These are phyloP conservation scores for Aleurites moluccanus DNA, from an alignment of 441 rosid genomes.

Conservation along the genomic window DNA sequence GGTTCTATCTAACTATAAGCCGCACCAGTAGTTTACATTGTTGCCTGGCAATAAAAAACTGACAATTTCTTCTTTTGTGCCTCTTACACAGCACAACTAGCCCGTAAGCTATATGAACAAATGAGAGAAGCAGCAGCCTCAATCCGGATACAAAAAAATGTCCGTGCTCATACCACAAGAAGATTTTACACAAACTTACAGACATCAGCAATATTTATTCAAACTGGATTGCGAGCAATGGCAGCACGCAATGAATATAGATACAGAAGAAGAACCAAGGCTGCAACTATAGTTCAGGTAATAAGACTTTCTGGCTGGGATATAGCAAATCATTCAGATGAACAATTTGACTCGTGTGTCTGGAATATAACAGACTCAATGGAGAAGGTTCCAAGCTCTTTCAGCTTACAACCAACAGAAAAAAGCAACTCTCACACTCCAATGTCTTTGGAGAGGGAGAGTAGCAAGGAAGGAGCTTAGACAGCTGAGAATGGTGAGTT, in stretches of 20 bases:
- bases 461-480: slow-evolving; percentile 67
- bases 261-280: slow-evolving; percentile 58
- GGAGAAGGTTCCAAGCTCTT: slow-evolving; percentile 52
- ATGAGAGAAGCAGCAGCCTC: slow-evolving; percentile 63
- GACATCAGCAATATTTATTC: slow-evolving; percentile 44
- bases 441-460: slow-evolving; percentile 65
- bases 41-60: slow-evolving; percentile 1
- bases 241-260: slow-evolving; percentile 52
- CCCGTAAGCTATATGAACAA: slow-evolving; percentile 54
- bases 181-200: slow-evolving; percentile 37
- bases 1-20: background rate
- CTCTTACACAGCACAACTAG: slow-evolving; percentile 47
- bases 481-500: slow-evolving; percentile 59
- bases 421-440: slow-evolving; percentile 53
- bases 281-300: slow-evolving; percentile 64
- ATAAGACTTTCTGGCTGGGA: background rate
- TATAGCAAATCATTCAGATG: background rate
- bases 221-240: slow-evolving; percentile 59
- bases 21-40: background rate
- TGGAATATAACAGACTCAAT: slow-evolving; percentile 41
- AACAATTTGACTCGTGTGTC: slow-evolving; percentile 4
- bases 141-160: slow-evolving; percentile 47
- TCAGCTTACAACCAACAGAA: slow-evolving; percentile 42
- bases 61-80: slow-evolving; percentile 7
- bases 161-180: slow-evolving; percentile 45